Evolutionary conservation across 2,329 filamentous ascomycete genomes (phyloP), one percentile per base, ranked within the genome.

Genomic region (Trichoderma afroharzianum): DNA sequence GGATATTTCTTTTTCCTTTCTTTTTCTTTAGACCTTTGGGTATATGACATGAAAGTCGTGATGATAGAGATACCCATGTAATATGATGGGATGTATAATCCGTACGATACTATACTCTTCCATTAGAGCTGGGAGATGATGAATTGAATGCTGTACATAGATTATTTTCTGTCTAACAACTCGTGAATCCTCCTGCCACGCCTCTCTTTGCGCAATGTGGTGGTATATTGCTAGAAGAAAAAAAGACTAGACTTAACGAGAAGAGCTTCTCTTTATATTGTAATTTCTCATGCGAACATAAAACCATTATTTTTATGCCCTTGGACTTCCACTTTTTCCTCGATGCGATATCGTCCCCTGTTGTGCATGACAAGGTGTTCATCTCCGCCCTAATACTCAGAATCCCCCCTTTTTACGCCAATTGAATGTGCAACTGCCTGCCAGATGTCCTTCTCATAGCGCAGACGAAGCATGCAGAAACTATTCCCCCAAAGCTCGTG

Each of bases 361-460:
- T 39, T 53, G 8, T 28, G 28, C 30, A 21, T 15, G 26, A 53
- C 14, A 62, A 36, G 55, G 39, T 43, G 39, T 43, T 43, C 39
- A 8, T 36, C 24, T 36, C 21, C 64, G 28, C 32, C 15, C 18
- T 15, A 53, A 53, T 6, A 11, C 11, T 69, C 18, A 18, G 28
- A 61, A 36, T 69, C 43, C 61, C 71, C 72, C 73, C 63, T 68
- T 73, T 71, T 76, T 78, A 74, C 76, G 75, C 77, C 74, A 70
- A 63, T 58, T 69, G 9, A 50, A 21, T 47, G 30, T 39, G 69
- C 14, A 39, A 32, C 43, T 39, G 39, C 39, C 59, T 30, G 67
- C 39, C 30, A 21, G n/a, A 36, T 62, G 28, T 12, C 12, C 43
- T 58, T 2, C 11, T 28, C 30, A 0, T 43, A 32, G 14, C 21